phyloP scores from a whole-genome alignment of 192 early-diverging fungal species.

The Haplosporangium gracile region DNA sequence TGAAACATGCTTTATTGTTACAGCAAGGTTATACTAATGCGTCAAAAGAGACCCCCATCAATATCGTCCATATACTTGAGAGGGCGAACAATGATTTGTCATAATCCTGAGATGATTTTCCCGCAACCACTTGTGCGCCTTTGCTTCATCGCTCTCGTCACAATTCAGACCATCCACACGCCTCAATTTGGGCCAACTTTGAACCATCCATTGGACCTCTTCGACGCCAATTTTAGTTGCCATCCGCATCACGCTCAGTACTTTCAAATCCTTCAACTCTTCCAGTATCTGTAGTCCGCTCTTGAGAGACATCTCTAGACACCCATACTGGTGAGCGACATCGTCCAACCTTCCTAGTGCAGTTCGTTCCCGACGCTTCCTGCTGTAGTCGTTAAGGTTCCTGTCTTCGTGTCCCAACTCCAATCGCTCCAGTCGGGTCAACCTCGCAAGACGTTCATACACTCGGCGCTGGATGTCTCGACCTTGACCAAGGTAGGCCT shows the following conservation, averaged over 20 bases:
- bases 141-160: neutral
- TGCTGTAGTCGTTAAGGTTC: neutral
- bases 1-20: too few species aligned
- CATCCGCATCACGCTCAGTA: neutral
- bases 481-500: neutral
- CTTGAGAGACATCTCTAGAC: conserved; percentile 9
- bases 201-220: conserved; percentile 5
- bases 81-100: too few species aligned
- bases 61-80: too few species aligned
- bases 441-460: neutral
- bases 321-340: neutral
- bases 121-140: neutral
- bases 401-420: neutral
- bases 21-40: too few species aligned
- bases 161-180: neutral
- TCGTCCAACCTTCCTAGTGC: neutral
- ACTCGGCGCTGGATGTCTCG: neutral
- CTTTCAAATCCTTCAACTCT: neutral
- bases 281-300: neutral
- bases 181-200: neutral
- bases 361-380: neutral
- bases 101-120: neutral
- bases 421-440: neutral
- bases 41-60: too few species aligned
- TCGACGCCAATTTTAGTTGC: neutral